Evolutionary conservation across 2,329 filamentous ascomycete genomes (phyloP), one percentile per base, ranked within the genome.

Genomic region (Colletotrichum navitas): DNA sequence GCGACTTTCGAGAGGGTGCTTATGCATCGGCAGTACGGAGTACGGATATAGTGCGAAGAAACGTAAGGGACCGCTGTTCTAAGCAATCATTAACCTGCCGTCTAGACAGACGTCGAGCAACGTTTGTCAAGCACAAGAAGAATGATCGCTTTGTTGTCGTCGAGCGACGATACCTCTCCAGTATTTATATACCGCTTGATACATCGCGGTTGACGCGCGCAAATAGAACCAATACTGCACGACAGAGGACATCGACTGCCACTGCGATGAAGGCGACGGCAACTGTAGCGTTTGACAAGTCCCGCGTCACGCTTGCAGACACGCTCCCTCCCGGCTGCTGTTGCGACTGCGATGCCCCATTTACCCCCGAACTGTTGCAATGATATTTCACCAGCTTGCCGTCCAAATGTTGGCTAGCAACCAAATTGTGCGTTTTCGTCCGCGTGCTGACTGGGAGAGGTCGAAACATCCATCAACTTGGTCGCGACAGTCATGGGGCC

Each of bases 311-410:
- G n/a, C 16, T 55, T 26, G 14, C 24, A 55, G 49, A 16, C 10
- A 16, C 24, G 36, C 24, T n/a, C 26, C 21, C 62, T n/a, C 24
- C 54, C 14, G 29, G 21, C 43, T 61, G n/a, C 32, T 58, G 51
- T 11, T 24, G 21, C 43, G 66, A 11, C 32, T 64, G 41, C 10
- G 29, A 26, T 41, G 41, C 43, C 29, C 26, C 39, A 43, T 36
- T 18, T 21, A 60, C 18, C 39, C 16, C 34, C 45, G 45, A 32
- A 43, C 34, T 36, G 68, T 68, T 62, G 51, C 67, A 66, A 66
- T 49, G 18, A 41, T 29, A 34, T 67, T 71, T 71, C 58, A 63
- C 52, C 43, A 36, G 55, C 63, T 41, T 45, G 36, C 36, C 24
- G 45, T 51, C 63, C 58, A 56, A 62, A 49, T 24, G 26, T 32